phyloP scores from a whole-genome alignment of 768 basidiomycete genomes.

The Trametopsis cervina region DNA sequence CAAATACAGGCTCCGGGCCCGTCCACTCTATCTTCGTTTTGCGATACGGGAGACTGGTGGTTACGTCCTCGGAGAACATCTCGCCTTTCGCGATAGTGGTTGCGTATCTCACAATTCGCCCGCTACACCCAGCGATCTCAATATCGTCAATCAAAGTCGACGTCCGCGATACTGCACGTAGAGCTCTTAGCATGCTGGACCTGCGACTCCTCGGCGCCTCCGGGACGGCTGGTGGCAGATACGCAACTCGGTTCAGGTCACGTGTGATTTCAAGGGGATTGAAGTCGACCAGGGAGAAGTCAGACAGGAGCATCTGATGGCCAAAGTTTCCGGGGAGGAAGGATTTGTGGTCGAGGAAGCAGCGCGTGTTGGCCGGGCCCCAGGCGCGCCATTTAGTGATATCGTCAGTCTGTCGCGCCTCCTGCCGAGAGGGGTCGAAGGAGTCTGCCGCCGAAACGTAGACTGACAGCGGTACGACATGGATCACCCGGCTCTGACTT shows the following conservation, averaged over 20 bases:
- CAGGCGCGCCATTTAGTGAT: not conserved
- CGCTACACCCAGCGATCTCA: not conserved
- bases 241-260: not conserved
- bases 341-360: not conserved
- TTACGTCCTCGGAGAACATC: not conserved
- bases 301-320: not conserved
- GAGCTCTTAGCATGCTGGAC: not conserved
- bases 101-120: not conserved
- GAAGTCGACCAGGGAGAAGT: not conserved
- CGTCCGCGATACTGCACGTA: not conserved
- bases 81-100: not conserved
- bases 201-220: not conserved
- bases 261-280: not conserved
- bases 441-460: not conserved
- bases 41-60: conserved; percentile 2
- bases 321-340: not conserved
- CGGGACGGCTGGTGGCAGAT: not conserved
- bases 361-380: not conserved
- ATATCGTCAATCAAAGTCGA: not conserved
- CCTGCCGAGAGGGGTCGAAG: not conserved
- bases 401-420: not conserved
- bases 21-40: not conserved
- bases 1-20: not conserved
- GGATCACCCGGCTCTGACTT: not conserved
- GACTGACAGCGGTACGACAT: not conserved